phyloP scores from a whole-genome alignment of 345 rosid genomes.

The Dimocarpus longan region DNA sequence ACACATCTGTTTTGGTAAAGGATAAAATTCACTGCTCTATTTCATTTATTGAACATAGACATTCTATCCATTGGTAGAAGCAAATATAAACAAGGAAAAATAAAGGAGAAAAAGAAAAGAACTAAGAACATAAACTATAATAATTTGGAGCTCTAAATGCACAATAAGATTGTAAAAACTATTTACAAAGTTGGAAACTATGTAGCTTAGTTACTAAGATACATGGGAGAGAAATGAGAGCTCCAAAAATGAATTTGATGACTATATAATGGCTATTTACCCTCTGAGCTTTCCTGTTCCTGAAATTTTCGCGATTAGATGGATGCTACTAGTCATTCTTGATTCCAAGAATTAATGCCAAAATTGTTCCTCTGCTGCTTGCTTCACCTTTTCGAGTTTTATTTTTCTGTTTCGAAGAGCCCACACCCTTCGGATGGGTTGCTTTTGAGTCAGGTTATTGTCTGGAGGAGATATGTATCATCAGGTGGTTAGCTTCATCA shows the following conservation, averaged over 20 bases:
- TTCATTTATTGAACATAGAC: not conserved
- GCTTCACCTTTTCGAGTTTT: conserved; percentile 4
- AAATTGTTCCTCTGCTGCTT: conserved; percentile 10
- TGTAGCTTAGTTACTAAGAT: not conserved
- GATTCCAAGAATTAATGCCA: conserved; percentile 1
- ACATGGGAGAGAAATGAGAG: not conserved
- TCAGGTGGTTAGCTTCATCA: conserved; percentile 13
- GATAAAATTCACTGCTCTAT: not conserved
- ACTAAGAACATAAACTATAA: not conserved
- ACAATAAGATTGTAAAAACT: not conserved
- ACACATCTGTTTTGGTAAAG: too few relatives aligned
- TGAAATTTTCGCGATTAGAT: not conserved
- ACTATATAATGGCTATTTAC: conserved; percentile 19
- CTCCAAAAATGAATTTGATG: conserved; percentile 23
- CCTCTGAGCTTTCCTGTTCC: not conserved
- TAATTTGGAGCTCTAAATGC: conserved; percentile 4
- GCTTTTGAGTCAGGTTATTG: conserved; percentile 23
- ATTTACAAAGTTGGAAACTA: conserved; percentile 32
- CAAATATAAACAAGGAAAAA: not conserved
- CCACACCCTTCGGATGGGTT: conserved; percentile 65
- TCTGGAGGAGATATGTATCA: conserved; percentile 12
- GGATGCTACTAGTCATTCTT: not conserved
- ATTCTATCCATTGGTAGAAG: not conserved
- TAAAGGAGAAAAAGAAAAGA: not conserved
- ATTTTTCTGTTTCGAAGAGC: conserved; percentile 24